phyloP scores from a whole-genome alignment of 306 rosid genomes.

The Pterocarpus santalinus region DNA sequence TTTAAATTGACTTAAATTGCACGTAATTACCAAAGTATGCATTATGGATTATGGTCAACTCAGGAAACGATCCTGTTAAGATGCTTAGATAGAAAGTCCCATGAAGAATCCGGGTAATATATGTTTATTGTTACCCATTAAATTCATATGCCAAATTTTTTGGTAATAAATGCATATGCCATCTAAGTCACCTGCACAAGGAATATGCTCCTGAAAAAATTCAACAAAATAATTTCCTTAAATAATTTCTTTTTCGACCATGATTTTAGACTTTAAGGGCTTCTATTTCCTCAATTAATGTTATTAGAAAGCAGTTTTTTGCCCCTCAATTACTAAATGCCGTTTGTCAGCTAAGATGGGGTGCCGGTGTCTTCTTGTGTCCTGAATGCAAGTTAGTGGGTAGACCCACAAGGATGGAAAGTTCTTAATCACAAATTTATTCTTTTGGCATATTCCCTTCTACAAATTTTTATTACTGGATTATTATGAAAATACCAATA shows the following conservation, averaged over 20 bases:
- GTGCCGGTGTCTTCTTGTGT: background rate
- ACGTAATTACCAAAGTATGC: slow-evolving; percentile 2
- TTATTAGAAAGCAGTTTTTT: slow-evolving; percentile 10
- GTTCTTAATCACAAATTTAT: slow-evolving; percentile 11
- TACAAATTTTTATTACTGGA: background rate
- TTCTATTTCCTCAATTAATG: too few species aligned
- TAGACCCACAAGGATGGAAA: slow-evolving; percentile 34
- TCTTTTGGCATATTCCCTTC: slow-evolving; percentile 12
- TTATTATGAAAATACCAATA: background rate
- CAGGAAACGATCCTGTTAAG: slow-evolving; percentile 25
- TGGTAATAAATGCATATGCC: slow-evolving; percentile 29
- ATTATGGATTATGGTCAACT: slow-evolving; percentile 19
- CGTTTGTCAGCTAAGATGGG: slow-evolving; percentile 43
- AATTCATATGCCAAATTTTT: background rate
- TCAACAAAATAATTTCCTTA: slow-evolving; percentile 9
- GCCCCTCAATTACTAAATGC: slow-evolving; percentile 25
- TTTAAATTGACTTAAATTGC: slow-evolving; percentile 16
- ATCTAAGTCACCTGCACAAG: slow-evolving; percentile 13
- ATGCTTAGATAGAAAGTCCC: slow-evolving; percentile 21
- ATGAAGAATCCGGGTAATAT: slow-evolving; percentile 40
- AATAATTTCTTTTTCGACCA: background rate
- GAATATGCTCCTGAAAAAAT: slow-evolving; percentile 12
- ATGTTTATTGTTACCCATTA: slow-evolving; percentile 27
- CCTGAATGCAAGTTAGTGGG: background rate
- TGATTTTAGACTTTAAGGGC: slow-evolving; percentile 31